A percentile compares a stretch with the other conserved stretches of the same genome.
Conservation (phyloP, 805 yeast genomes). For the Lipomyces sp. region DNA sequence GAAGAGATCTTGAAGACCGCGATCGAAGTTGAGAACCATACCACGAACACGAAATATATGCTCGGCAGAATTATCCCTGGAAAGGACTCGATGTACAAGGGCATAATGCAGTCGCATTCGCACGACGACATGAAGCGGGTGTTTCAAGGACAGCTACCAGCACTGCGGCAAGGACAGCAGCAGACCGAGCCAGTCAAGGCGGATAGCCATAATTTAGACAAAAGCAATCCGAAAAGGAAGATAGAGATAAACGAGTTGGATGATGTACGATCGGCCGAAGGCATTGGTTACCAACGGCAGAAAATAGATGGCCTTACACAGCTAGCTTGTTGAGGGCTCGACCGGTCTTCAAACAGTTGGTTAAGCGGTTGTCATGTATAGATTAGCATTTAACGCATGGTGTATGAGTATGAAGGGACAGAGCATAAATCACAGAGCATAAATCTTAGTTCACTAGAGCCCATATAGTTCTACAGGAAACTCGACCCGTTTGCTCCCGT, state of each 20-base stretch:
- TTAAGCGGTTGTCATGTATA: background rate
- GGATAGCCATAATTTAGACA: background rate
- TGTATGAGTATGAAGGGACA: no score
- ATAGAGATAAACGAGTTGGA: background rate
- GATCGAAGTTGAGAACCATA: slow-evolving; percentile 60
- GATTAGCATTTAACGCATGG: no score
- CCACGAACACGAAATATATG: slow-evolving; percentile 81
- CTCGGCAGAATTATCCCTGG: slow-evolving; percentile 80
- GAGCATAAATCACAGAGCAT: no score
- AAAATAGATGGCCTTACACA: background rate
- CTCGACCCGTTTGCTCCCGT: no score
- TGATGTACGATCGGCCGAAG: background rate
- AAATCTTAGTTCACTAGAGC: no score
- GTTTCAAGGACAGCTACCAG: background rate
- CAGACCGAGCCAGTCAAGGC: background rate
- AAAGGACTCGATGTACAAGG: slow-evolving; percentile 62
- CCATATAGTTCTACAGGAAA: no score
- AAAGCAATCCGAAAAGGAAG: background rate
- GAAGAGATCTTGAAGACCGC: slow-evolving; percentile 64
- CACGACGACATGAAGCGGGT: slow-evolving; percentile 44
- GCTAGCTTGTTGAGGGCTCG: background rate
- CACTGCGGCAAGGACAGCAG: background rate
- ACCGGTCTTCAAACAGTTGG: background rate
- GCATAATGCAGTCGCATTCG: slow-evolving; percentile 60
- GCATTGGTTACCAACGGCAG: background rate